Base-by-base conservation (phyloP, 495 filamentous ascomycete species). In the Diplogelasinospora grovesii region DNA sequence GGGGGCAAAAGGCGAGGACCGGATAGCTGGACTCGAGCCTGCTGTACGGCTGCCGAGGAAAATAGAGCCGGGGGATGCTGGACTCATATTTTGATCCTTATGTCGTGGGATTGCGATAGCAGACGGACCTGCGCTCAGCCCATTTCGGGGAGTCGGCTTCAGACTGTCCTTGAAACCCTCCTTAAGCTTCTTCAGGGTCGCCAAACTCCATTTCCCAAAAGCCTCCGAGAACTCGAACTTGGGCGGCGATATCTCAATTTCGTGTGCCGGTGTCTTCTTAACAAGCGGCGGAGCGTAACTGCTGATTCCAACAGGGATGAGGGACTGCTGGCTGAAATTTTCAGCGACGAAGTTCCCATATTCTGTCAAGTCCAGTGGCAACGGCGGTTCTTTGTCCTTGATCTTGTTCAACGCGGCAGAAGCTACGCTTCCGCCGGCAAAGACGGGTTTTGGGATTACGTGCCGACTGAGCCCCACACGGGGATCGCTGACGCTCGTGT, bases 401-500 rank as follows among this genome's bases (percentile, higher is more conserved):
- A 71, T 66, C 29, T 59, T 57, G 43, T 61, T 63, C 19, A 66
- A 50, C 28, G 46, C 60, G 38, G 59, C 36, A 36, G 63, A 58
- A 2, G 68, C 61, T 40, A 64, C 63, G 34, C 65, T 69, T 6
- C 51, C 51, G 0, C 57, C 52, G 16, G 61, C n/a, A n/a, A n/a
- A 46, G 15, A 66, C 43, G 23, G 60, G 49, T 7, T 56, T 67
- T 28, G 32, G 57, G 9, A 61, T 65, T 18, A 53, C 57, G 48
- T 64, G 65, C 14, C 61, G 59, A 35, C 60, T 71, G 29, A 69
- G 49, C 9, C 60, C 65, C 19, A 73, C 57, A 2, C 69, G 60
- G 0, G 73, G 70, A 43, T 75, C 69, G 38, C 61, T 58, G 9
- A 70, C 50, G n/a, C 55, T 65, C 18, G 50, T 50, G 13, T 67